phyloP scores from a whole-genome alignment of 1,139 yeast genomes.

The Yamadazyma mexicana region DNA sequence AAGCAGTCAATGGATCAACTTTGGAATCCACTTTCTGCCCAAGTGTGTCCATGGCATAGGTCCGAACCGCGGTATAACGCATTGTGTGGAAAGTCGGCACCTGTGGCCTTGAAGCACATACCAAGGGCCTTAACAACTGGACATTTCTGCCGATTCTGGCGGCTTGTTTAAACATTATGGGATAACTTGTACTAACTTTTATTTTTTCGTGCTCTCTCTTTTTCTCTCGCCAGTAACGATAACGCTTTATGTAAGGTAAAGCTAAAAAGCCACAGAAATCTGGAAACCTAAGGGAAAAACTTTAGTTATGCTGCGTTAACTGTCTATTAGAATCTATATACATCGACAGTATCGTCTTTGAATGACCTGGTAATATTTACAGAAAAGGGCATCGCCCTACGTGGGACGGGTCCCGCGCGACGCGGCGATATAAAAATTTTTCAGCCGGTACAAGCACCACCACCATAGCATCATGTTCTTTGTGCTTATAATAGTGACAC shows the following conservation, averaged over 20 bases:
- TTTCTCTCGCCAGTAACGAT: neutral
- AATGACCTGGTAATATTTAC: no score
- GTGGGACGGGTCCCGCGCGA: no score
- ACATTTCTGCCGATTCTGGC: slow-evolving; percentile 1
- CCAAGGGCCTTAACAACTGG: neutral
- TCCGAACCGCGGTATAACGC: slow-evolving; percentile 7
- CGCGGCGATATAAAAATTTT: neutral
- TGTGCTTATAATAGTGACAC: slow-evolving; percentile 22
- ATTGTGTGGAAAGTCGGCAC: neutral
- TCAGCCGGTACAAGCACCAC: neutral
- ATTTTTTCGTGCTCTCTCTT: no score
- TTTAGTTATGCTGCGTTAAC: no score
- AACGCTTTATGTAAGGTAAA: no score
- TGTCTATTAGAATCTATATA: no score
- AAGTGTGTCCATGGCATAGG: slow-evolving; percentile 19
- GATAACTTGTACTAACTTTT: neutral
- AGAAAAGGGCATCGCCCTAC: no score
- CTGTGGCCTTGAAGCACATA: neutral
- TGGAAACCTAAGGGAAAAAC: no score
- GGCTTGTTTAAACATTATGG: slow-evolving; percentile 8
- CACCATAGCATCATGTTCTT: slow-evolving; percentile 26
- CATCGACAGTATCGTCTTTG: no score
- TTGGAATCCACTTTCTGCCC: slow-evolving; percentile 54
- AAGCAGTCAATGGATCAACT: slow-evolving; percentile 44
- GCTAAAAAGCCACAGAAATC: no score